phyloP scores from a whole-genome alignment of 1,284 basidiomycete genomes.

The Irpex sp. region DNA sequence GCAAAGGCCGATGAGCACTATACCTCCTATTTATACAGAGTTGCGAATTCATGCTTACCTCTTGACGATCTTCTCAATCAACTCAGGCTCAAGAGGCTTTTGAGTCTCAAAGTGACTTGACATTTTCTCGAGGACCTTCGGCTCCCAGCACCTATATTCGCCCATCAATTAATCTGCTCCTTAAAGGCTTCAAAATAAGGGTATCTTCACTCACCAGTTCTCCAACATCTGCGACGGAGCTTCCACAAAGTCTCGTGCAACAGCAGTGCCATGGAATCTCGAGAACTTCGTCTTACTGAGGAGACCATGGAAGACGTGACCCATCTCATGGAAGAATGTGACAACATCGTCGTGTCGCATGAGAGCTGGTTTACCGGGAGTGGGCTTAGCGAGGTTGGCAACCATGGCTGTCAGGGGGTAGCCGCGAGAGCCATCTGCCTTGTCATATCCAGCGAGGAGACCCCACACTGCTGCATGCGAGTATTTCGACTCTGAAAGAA shows the following conservation, averaged over 20 bases:
- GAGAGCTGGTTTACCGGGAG: slow-evolving; percentile 74
- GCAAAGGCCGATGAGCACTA: background rate
- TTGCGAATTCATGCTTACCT: slow-evolving; percentile 40
- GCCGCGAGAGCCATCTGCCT: slow-evolving; percentile 51
- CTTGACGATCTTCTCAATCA: slow-evolving; percentile 77
- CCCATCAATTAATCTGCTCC: background rate
- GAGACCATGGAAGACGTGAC: slow-evolving; percentile 84
- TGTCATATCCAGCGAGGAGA: slow-evolving; percentile 58
- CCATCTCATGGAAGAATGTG: slow-evolving; percentile 83
- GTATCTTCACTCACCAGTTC: slow-evolving; percentile 58
- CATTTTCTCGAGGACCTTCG: slow-evolving; percentile 69
- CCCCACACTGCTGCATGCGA: slow-evolving; percentile 86
- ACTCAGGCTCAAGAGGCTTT: slow-evolving; percentile 66
- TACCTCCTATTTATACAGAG: background rate
- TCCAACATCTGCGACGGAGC: slow-evolving; percentile 89
- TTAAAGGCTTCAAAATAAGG: too few relatives aligned
- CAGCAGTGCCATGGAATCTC: slow-evolving; percentile 78
- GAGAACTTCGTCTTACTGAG: slow-evolving; percentile 69
- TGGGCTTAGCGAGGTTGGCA: slow-evolving; percentile 82
- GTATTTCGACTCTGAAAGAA: slow-evolving; percentile 63
- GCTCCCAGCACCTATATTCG: slow-evolving; percentile 68
- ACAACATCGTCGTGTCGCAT: slow-evolving; percentile 82
- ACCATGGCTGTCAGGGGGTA: slow-evolving; percentile 83
- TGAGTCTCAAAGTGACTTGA: slow-evolving; percentile 77
- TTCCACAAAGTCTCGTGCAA: slow-evolving; percentile 83